Conservation (phyloP, 1,284 basidiomycete species). For the Ceratobasidium sp. region DNA sequence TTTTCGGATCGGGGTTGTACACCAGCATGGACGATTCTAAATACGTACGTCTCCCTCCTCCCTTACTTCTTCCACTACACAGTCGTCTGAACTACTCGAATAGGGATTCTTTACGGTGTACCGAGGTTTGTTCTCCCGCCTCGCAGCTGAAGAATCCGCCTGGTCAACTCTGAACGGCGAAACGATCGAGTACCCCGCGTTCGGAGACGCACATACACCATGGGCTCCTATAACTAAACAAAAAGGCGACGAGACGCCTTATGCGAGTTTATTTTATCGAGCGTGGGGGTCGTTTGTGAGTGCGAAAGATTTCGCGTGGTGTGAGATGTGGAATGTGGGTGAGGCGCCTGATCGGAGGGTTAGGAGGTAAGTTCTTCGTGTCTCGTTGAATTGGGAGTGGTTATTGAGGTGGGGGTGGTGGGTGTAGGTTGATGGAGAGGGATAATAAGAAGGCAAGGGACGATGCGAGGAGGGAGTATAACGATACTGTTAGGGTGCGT, state of each 20-base stretch:
- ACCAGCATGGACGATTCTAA: constrained; percentile 74
- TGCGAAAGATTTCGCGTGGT: constrained; percentile 91
- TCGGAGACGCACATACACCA: constrained; percentile 82
- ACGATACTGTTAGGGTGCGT: constrained; percentile 86
- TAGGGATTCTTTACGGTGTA: constrained; percentile 94
- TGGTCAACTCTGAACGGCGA: constrained; percentile 62
- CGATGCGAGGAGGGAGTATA: constrained; percentile 90
- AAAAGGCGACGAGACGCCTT: constrained; percentile 56
- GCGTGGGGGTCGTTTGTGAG: constrained; percentile 90
- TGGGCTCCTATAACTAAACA: constrained; percentile 65
- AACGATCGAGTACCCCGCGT: constrained; percentile 73
- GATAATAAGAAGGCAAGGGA: constrained; percentile 95
- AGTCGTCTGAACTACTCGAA: not conserved
- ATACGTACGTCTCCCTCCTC: constrained; percentile 62
- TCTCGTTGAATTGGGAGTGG: not conserved
- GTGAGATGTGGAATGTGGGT: constrained; percentile 82
- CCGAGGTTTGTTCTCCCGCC: constrained; percentile 85
- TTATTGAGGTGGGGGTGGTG: constrained; percentile 21
- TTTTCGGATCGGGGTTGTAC: constrained; percentile 85
- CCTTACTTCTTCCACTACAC: not conserved
- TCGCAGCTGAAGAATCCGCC: constrained; percentile 81
- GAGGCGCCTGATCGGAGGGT: constrained; percentile 90
- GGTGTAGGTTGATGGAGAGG: constrained; percentile 85
- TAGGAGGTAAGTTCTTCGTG: constrained; percentile 65
- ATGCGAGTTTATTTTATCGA: constrained; percentile 81